phyloP scores from a whole-genome alignment of 371 early-diverging fungal genomes.

The Mucor mucedo region DNA sequence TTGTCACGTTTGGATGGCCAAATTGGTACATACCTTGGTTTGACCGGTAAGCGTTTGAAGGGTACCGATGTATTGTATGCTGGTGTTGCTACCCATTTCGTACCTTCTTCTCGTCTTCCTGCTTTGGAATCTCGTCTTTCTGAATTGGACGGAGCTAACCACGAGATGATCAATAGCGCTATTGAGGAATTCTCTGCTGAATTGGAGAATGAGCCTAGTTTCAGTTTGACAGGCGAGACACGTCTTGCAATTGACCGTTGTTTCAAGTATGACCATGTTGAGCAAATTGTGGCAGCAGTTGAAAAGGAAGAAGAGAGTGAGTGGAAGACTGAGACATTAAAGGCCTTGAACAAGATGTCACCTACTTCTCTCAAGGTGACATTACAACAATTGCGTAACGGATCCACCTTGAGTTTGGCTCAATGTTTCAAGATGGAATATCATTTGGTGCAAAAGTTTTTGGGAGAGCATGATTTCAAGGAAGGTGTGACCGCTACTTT shows the following conservation, averaged over 20 bases:
- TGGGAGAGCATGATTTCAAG: slow-evolving; percentile 81
- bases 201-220: slow-evolving; percentile 28
- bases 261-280: slow-evolving; percentile 83
- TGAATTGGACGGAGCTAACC: slow-evolving; percentile 79
- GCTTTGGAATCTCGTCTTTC: slow-evolving; percentile 82
- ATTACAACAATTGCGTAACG: slow-evolving; percentile 79
- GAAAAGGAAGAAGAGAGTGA: slow-evolving; percentile 64
- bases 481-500: slow-evolving; percentile 88
- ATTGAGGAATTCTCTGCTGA: slow-evolving; percentile 92
- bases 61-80: slow-evolving; percentile 86
- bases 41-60: slow-evolving; percentile 86
- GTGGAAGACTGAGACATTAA: slow-evolving; percentile 78
- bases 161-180: slow-evolving; percentile 85
- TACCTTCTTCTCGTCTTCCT: slow-evolving; percentile 87
- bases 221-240: slow-evolving; percentile 65
- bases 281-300: slow-evolving; percentile 82
- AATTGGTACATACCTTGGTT: slow-evolving; percentile 89
- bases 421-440: slow-evolving; percentile 90
- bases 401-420: slow-evolving; percentile 70
- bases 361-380: slow-evolving; percentile 93
- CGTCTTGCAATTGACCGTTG: slow-evolving; percentile 84
- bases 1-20: slow-evolving; percentile 92
- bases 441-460: slow-evolving; percentile 77
- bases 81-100: slow-evolving; percentile 96
- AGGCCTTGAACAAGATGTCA: slow-evolving; percentile 70